These are phyloP conservation scores for Furcasterigmium furcatum DNA, from an alignment of 2,329 filamentous ascomycete species.

Conservation along the genomic window DNA sequence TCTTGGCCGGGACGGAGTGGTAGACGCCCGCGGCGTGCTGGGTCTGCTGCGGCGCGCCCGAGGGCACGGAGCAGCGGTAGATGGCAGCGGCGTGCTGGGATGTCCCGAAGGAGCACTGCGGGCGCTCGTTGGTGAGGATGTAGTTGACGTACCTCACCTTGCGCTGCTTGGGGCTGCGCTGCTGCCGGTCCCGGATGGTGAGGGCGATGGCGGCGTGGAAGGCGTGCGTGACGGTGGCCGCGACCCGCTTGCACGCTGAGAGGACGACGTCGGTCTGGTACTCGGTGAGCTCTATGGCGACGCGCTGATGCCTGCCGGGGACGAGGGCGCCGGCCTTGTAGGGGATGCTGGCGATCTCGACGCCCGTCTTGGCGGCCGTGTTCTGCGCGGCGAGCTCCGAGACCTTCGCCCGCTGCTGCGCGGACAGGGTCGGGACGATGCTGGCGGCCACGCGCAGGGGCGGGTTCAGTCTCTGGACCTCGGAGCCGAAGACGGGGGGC, in stretches of 20 bases:
- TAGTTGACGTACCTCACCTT: constrained; percentile 23
- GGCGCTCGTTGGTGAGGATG: constrained; percentile 26
- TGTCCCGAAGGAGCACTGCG: constrained; percentile 9
- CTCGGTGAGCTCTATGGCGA: constrained; percentile 13
- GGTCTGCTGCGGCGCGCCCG: constrained; percentile 16
- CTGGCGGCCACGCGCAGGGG: constrained; percentile 20
- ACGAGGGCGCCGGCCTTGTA: constrained; percentile 10
- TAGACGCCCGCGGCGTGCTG: constrained; percentile 22
- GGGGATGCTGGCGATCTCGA: constrained; percentile 14
- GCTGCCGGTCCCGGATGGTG: constrained; percentile 20
- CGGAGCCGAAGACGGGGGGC: constrained; percentile 12
- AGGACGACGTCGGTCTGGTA: constrained; percentile 14
- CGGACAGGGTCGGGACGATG: constrained; percentile 10
- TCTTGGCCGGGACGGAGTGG: constrained; percentile 23
- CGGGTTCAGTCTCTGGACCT: constrained; percentile 18
- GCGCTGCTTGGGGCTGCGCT: not conserved
- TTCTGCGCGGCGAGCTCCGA: constrained; percentile 6
- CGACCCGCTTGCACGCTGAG: constrained; percentile 10
- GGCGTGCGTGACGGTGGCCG: constrained; percentile 22
- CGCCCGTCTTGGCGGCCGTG: constrained; percentile 2
- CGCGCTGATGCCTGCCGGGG: constrained; percentile 19
- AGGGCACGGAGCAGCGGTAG: not conserved
- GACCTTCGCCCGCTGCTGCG: constrained; percentile 11
- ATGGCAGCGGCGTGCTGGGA: not conserved
- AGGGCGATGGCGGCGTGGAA: constrained; percentile 29